These are phyloP conservation scores for Candida quercuum DNA, from an alignment of 805 yeast species.

Conservation along the genomic window DNA sequence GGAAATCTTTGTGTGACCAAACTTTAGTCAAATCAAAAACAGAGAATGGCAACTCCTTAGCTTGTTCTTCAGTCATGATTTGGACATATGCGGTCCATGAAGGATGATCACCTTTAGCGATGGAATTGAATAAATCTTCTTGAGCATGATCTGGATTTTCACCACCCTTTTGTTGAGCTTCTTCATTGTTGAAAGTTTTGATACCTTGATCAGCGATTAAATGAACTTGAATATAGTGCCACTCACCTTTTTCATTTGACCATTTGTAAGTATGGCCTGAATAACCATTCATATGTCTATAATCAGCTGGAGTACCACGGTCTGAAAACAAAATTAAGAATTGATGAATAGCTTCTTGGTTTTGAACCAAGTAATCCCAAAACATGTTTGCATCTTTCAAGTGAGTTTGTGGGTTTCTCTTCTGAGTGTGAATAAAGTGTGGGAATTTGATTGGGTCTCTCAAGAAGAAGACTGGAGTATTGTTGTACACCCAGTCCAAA, in stretches of 20 bases:
- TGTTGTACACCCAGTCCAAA: slow-evolving; percentile 80
- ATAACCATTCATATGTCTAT: slow-evolving; percentile 78
- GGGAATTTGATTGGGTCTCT: slow-evolving; percentile 87
- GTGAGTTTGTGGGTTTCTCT: slow-evolving; percentile 79
- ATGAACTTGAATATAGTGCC: slow-evolving; percentile 78
- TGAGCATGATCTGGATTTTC: slow-evolving; percentile 80
- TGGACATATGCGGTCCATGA: slow-evolving; percentile 84
- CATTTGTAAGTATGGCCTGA: slow-evolving; percentile 84
- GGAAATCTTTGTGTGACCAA: slow-evolving; percentile 87
- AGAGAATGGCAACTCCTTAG: slow-evolving; percentile 68
- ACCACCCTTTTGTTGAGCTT: slow-evolving; percentile 64
- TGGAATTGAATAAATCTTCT: slow-evolving; percentile 72
- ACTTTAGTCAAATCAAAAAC: slow-evolving; percentile 89
- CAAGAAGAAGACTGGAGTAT: slow-evolving; percentile 80
- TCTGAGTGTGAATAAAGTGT: slow-evolving; percentile 83
- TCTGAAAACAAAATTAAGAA: slow-evolving; percentile 69
- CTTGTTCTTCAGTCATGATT: slow-evolving; percentile 80
- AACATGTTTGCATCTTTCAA: slow-evolving; percentile 72
- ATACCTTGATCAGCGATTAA: slow-evolving; percentile 61
- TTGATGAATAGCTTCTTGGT: slow-evolving; percentile 74
- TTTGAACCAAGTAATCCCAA: slow-evolving; percentile 70
- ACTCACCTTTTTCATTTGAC: slow-evolving; percentile 69
- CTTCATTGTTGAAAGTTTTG: slow-evolving; percentile 42
- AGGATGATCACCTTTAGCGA: slow-evolving; percentile 73
- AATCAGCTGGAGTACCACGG: slow-evolving; percentile 76